Base-by-base conservation (phyloP, 371 early-diverging fungal genomes). In the Mucor velutinosus region DNA sequence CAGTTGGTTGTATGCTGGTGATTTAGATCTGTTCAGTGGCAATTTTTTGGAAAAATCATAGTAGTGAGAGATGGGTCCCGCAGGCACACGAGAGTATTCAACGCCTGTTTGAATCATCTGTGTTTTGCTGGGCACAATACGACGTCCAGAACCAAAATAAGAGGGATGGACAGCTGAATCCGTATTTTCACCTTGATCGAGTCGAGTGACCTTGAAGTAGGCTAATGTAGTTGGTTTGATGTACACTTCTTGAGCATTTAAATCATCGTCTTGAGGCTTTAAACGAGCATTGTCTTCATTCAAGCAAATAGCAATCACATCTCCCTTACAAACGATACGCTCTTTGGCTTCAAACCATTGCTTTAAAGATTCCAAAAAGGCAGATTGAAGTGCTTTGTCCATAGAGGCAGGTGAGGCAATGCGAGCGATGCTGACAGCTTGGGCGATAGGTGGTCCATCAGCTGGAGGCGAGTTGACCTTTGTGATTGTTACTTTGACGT, bases 401-500 rank as follows among this genome's bases (percentile, higher is more conserved):
- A 89, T 90, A 0, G 91, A 89, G 5, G 86, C 66, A 3, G 92
- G 90, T 4, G 93, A 90, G 0, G 94, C 91, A 2, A 95, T 81
- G 11, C 94, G 84, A 8, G 94, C 89, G 23, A 95, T 82, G 4
- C 83, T 87, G 7, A 94, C 84, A 8, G 89, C 87, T 33, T 74
- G 79, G 5, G 93, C 93, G 4, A 85, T 69, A 27, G 85, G 82
- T 3, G 88, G 87, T 4, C 86, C 86, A 6, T 79, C 81, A 49
- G 75, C 72, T 5, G 80, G 67, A 12, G 76, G 76, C 11, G 72
- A 59, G n/a, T 75, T 72, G 8, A 79, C 65, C 33, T 76, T 65
- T 19, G 77, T 69, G 55, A 86, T n/a, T 12, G 65, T 74, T 6
- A 80, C 25, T 15, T 37, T 79, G 30, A 57, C 58, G 17, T 66